Evolutionary conservation across 139 green algal species (phyloP), one percentile per base, ranked within the genome.

Genomic region (Astrephomene gubernaculifera): DNA sequence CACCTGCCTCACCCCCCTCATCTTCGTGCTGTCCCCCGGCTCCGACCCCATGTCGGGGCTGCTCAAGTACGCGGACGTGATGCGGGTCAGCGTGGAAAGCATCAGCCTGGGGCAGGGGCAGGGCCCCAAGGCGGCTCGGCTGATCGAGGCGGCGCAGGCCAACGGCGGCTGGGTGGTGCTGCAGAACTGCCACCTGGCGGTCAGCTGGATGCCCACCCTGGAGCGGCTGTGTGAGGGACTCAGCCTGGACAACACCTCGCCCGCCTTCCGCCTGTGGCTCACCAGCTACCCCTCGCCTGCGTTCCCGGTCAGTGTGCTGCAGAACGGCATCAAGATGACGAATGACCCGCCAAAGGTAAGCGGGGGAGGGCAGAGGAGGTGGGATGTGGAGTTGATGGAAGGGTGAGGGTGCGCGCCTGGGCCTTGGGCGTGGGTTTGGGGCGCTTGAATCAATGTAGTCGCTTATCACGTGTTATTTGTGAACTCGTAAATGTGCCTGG

Each of bases 241-340:
- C 17, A 79, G 70, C 41, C 57, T 83, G 67, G 75, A 91, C 60
- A 81, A 87, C 69, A 92, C 89, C 35, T 63, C 90, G 70, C 79
- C 90, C 33, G 87, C 83, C 74, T 93, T 91, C 86, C 76, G 89
- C 64, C 79, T 92, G 61, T 92, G 89, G 89, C 83, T 95, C 63
- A 93, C 85, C 1, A 91, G 82, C 73, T 95, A 95, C 86, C 94
- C 94, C 63, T 92, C 85, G 38, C 83, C 87, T 14, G 71, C 89
- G 21, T 96, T 97, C 80, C 94, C 94, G 1, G 90, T 94, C 21
- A 84, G 91, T 24, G 90, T 97, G 36, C 90, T 97, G 76, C 94
- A 97, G 86, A 93, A 90, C 79, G 91, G 92, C 49, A 89, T 96
- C 79, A 96, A 96, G 87, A 96, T 96, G 92, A 96, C 93, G 38